Evolutionary conservation across 192 early-diverging fungal genomes (phyloP), one percentile per base, ranked within the genome.

Genomic region (Tieghemiomyces parasiticus): DNA sequence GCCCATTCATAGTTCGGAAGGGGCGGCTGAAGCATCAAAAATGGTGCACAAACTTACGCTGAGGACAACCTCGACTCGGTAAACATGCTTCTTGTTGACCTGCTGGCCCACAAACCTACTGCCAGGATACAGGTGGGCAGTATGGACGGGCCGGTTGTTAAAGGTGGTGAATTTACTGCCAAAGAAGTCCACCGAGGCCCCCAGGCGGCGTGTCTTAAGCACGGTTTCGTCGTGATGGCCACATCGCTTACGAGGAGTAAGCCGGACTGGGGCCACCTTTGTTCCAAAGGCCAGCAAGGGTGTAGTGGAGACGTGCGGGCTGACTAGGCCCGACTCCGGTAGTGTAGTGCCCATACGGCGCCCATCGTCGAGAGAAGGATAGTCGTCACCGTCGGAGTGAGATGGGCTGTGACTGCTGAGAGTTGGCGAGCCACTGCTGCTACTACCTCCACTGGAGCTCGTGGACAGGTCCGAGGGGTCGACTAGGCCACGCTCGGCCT

Each of bases 11-110:
- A 6, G 20, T 42, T 16, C 14, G 24, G 49, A 22, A 50, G 24
- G 22, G 19, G 3, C 28, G 14, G 20, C 20, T 62, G 16, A 16
- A 65, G 13, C 28, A 8, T 34, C 48, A 68, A 42, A 46, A 35
- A 50, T 28, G 45, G 19, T 9, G 20, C 38, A 45, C 16, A 24
- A 10, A 46, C 29, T 44, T 76, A 89, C 86, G 82, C 85, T 80
- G 63, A 89, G 79, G 45, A 84, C 73, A 10, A 89, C 87, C 42
- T 68, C 50, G 0, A 89, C 87, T 42, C 84, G 73, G 67, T 89
- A 87, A 46, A 74, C 74, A 49, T 67, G 74, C 9, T 71, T 63
- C 10, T 74, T 77, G 44, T 79, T 81, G 59, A 74, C 72, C 61
- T 89, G 87, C 34, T 77, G 71, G 12, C 87, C 87, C 38, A 63